These are phyloP conservation scores for Diaporthe sp. DNA, from an alignment of 2,329 filamentous ascomycete species.

Conservation along the genomic window DNA sequence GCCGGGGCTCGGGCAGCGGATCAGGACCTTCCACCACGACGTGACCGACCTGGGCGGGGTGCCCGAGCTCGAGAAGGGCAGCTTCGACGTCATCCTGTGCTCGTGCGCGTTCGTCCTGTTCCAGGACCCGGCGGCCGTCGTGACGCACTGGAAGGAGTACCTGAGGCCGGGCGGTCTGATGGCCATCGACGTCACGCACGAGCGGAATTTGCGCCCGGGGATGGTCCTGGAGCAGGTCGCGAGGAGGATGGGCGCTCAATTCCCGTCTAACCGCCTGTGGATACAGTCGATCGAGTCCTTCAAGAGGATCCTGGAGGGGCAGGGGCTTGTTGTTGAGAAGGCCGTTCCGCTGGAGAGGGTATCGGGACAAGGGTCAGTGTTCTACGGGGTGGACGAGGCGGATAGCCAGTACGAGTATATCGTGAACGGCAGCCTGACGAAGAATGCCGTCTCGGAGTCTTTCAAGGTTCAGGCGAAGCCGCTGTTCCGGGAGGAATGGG, in stretches of 20 bases:
- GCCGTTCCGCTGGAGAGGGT: slow-evolving; percentile 46
- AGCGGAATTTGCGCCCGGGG: slow-evolving; percentile 47
- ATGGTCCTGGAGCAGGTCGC: slow-evolving; percentile 48
- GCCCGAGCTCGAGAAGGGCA: slow-evolving; percentile 40
- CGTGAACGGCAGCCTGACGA: slow-evolving; percentile 43
- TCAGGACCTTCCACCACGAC: slow-evolving; percentile 48
- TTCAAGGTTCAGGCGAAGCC: slow-evolving; percentile 45
- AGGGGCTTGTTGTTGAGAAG: slow-evolving; percentile 48
- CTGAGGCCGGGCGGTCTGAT: slow-evolving; percentile 48
- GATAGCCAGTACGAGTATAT: slow-evolving; percentile 49
- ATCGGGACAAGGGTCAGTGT: slow-evolving; percentile 44
- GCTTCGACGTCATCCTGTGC: slow-evolving; percentile 52
- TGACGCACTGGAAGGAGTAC: slow-evolving; percentile 49
- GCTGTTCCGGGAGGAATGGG: slow-evolving; percentile 50
- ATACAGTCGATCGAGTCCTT: slow-evolving; percentile 49
- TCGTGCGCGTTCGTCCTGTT: slow-evolving; percentile 53
- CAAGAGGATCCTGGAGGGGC: slow-evolving; percentile 45
- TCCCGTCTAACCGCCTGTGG: slow-evolving; percentile 50
- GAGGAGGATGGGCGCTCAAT: slow-evolving; percentile 44
- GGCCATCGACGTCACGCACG: slow-evolving; percentile 52
- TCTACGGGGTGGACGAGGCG: slow-evolving; percentile 45
- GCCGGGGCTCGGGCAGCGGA: slow-evolving; percentile 38
- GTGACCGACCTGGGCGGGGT: slow-evolving; percentile 46
- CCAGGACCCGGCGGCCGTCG: slow-evolving; percentile 44
- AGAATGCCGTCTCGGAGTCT: slow-evolving; percentile 42